Evolutionary conservation across 192 early-diverging fungal species (phyloP).

Genomic region (Chytriomyces confervae): DNA sequence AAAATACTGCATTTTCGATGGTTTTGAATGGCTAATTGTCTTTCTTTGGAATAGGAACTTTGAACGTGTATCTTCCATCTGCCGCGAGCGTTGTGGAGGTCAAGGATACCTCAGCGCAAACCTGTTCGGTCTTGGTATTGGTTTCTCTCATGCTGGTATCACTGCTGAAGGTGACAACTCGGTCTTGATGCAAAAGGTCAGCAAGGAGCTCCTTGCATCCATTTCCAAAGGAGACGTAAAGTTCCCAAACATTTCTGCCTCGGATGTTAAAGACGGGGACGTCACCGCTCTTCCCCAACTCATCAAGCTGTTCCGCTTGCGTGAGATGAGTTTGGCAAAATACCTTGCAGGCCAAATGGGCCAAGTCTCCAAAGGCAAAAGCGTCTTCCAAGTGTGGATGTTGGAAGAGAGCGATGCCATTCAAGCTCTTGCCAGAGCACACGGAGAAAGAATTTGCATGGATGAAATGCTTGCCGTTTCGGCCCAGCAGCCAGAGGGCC

Average conservation of each 20-base stretch:
- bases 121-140: slow-evolving; percentile 68
- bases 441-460: slow-evolving; percentile 68
- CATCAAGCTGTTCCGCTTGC: slow-evolving; percentile 47
- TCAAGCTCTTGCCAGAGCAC: slow-evolving; percentile 68
- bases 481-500: slow-evolving; percentile 35
- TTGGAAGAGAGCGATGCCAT: slow-evolving; percentile 72
- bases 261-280: slow-evolving; percentile 57
- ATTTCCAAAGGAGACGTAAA: slow-evolving; percentile 53
- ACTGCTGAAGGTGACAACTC: slow-evolving; percentile 83
- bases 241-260: slow-evolving; percentile 48
- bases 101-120: slow-evolving; percentile 72
- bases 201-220: slow-evolving; percentile 72
- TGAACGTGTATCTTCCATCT: slow-evolving; percentile 70
- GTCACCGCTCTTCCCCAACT: slow-evolving; percentile 48
- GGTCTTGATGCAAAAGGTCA: slow-evolving; percentile 78
- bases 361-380: slow-evolving; percentile 57
- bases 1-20: background rate
- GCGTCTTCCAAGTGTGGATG: slow-evolving; percentile 80
- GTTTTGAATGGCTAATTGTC: background rate
- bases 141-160: slow-evolving; percentile 78
- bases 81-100: slow-evolving; percentile 77
- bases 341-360: slow-evolving; percentile 44
- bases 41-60: slow-evolving; percentile 56
- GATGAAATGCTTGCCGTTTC: slow-evolving; percentile 61
- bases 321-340: slow-evolving; percentile 39